Evolutionary conservation across 2,329 filamentous ascomycete species (phyloP), one percentile per base, ranked within the genome.

Genomic region (Colletotrichum ledebouriae): DNA sequence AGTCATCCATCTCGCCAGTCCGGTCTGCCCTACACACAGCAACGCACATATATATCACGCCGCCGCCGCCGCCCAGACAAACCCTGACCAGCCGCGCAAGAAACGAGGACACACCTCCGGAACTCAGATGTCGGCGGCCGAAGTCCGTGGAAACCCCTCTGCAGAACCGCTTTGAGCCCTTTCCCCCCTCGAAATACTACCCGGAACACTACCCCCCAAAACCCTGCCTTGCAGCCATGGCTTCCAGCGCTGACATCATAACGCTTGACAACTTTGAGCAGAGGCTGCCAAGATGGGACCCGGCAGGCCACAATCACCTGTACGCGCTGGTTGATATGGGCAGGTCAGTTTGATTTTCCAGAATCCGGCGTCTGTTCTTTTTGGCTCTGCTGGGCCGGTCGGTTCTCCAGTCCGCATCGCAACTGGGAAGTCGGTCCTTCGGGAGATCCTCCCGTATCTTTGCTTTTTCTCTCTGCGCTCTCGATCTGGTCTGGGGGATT

Each of bases 261-360:
- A 86, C 83, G 4, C 81, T 89, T 69, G 82, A 85, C 17, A 86
- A 87, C 72, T 80, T 86, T 67, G 74, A 78, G 69, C 75, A 82
- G 46, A 84, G 80, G 74, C 78, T 88, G 73, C 81, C 83, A 41
- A 74, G 74, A 77, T 88, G 86, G 86, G 74, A 79, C 59, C 79
- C 83, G 29, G 73, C 80, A 61, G 79, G 78, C 49, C 72, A 80
- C 60, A 86, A 76, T 73, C 85, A 88, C 69, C 80, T 87, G 15
- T 86, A 86, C 73, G 86, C 86, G 59, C 77, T 89, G 59, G 86
- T 89, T 63, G 86, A 89, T 71, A 88, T 89, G 85, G 86, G 86
- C 75, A 88, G 86, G 86, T 87, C 70, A 68, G 76, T 77, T 59
- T 63, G 71, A 71, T 47, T 44, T 69, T 33, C 53, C 44, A 52